Evolutionary conservation across 305 asterid species (phyloP).

Genomic region (Rubia balearica): DNA sequence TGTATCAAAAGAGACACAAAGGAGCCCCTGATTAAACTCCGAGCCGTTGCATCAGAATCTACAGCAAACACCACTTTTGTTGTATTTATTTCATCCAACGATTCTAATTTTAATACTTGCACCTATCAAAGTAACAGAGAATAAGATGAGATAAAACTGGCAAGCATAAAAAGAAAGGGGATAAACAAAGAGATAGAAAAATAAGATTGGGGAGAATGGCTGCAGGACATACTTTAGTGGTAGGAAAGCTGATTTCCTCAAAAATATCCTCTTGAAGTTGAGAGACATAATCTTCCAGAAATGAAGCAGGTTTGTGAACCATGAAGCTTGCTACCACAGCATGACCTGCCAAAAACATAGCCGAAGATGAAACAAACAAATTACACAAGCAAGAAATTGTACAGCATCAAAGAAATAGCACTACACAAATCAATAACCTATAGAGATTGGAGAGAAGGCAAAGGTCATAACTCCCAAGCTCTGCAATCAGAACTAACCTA

Average conservation of each 20-base stretch:
- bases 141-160: neutral
- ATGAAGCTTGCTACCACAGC: conserved; percentile 81
- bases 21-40: conserved; percentile 22
- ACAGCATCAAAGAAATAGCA: neutral
- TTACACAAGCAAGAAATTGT: conserved; percentile 1
- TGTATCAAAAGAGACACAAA: conserved; percentile 28
- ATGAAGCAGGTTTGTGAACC: conserved; percentile 57
- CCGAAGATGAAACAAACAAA: conserved; percentile 16
- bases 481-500: neutral
- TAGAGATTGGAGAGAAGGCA: neutral
- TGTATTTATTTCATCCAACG: conserved; percentile 23
- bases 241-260: conserved; percentile 67
- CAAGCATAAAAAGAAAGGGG: neutral
- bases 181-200: conserved; percentile 4
- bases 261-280: conserved; percentile 67
- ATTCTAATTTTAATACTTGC: conserved; percentile 27
- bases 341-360: conserved; percentile 51
- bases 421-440: neutral
- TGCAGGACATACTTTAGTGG: conserved; percentile 52
- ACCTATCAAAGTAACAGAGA: conserved; percentile 24
- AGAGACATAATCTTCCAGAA: conserved; percentile 45
- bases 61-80: conserved; percentile 36
- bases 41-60: conserved; percentile 28
- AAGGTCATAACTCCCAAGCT: neutral
- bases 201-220: conserved; percentile 2